These are phyloP conservation scores for Ophiocytium majus DNA, from an alignment of 352 stramenopile genomes.

Conservation along the genomic window DNA sequence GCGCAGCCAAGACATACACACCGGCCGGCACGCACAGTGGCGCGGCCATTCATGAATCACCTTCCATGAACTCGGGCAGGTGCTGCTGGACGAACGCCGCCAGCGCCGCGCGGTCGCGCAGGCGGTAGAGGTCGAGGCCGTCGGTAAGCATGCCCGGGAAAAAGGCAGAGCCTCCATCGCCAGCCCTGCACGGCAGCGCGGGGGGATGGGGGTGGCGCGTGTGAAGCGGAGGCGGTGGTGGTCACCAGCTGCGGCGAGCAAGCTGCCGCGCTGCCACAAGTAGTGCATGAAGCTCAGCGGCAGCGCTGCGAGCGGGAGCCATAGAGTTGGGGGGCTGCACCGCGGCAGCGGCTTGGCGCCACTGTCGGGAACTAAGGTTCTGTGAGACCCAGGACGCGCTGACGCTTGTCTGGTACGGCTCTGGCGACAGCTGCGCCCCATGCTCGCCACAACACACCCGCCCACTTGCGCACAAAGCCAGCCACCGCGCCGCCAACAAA, in stretches of 20 bases:
- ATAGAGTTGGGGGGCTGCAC: not conserved
- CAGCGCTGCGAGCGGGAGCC: not conserved
- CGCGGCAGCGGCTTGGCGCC: not conserved
- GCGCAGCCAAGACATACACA: too few relatives aligned
- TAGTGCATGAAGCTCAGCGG: not conserved
- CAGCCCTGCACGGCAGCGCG: too few relatives aligned
- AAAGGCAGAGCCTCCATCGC: not conserved
- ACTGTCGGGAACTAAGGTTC: too few relatives aligned
- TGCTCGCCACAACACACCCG: too few relatives aligned
- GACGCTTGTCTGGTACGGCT: too few relatives aligned
- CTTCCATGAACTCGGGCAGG: constrained; percentile 32
- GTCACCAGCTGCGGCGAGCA: too few relatives aligned
- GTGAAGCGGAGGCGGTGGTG: not conserved
- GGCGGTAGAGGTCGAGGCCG: constrained; percentile 28
- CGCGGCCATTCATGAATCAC: too few relatives aligned
- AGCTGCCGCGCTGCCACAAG: not conserved
- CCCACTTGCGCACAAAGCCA: too few relatives aligned
- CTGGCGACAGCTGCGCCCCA: too few relatives aligned
- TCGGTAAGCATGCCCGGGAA: constrained; percentile 30
- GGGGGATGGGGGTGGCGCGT: not conserved
- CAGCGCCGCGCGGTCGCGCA: constrained; percentile 17
- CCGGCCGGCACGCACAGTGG: too few relatives aligned
- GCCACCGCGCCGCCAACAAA: too few relatives aligned
- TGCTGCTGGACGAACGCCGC: constrained; percentile 28
- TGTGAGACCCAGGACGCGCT: too few relatives aligned